Percentiles rank a stretch among this genome's conserved stretches.
Conservation (phyloP, 192 early-diverging fungal genomes). For the Backusella tarrabulga region DNA sequence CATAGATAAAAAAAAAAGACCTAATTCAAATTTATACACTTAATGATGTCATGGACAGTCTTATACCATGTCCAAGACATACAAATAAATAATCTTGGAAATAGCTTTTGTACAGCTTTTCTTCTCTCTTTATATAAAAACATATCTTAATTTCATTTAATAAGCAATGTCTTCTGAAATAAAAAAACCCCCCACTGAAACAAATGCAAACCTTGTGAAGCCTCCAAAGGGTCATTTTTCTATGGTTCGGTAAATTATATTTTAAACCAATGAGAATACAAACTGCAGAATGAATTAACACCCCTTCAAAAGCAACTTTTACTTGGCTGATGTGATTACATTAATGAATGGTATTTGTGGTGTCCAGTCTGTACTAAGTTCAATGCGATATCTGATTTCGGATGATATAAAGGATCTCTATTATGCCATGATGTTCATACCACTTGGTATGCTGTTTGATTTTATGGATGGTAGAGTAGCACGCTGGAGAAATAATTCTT, state of each 20-base stretch:
- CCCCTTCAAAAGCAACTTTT: slow-evolving; percentile 53
- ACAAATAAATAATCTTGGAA: neutral
- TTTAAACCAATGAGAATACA: neutral
- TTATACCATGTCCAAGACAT: neutral
- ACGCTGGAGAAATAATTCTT: slow-evolving; percentile 71
- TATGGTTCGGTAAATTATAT: neutral
- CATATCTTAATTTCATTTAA: neutral
- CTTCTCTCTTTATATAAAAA: neutral
- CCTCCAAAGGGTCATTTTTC: slow-evolving; percentile 6
- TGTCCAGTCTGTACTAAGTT: slow-evolving; percentile 65
- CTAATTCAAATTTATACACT: neutral
- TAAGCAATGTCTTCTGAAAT: neutral
- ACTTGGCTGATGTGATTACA: slow-evolving; percentile 84
- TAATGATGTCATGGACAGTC: neutral
- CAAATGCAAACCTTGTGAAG: neutral
- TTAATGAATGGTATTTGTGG: slow-evolving; percentile 84
- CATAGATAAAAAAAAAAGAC: neutral
- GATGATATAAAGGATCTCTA: slow-evolving; percentile 59
- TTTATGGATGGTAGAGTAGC: slow-evolving; percentile 81
- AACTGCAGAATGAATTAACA: neutral
- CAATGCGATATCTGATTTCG: slow-evolving; percentile 67
- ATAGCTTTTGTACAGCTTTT: neutral
- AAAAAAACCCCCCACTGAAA: neutral
- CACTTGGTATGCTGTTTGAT: slow-evolving; percentile 67
- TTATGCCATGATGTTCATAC: slow-evolving; percentile 64